These are phyloP conservation scores for Botrytis cinerea DNA, from an alignment of 2,329 filamentous ascomycete species.

Conservation along the genomic window DNA sequence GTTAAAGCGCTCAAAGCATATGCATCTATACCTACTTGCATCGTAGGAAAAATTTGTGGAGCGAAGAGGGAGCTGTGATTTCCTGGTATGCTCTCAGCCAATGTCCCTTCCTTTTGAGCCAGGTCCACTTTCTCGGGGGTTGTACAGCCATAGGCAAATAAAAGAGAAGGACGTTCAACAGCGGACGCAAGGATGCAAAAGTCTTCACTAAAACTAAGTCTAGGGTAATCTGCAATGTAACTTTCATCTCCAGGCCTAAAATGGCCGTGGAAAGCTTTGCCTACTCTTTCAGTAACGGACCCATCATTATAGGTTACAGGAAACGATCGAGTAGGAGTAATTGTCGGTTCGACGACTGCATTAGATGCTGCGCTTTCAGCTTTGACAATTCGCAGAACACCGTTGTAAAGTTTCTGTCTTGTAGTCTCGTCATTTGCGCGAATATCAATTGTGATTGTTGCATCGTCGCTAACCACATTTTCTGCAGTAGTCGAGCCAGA, in stretches of 20 bases:
- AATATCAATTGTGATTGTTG: constrained; percentile 46
- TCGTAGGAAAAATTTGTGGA: not conserved
- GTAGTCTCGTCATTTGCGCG: constrained; percentile 42
- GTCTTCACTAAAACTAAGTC: constrained; percentile 27
- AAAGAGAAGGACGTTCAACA: constrained; percentile 46
- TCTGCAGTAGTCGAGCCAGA: constrained; percentile 44
- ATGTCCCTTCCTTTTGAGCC: constrained; percentile 47
- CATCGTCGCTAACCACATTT: constrained; percentile 48
- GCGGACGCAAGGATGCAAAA: constrained; percentile 51
- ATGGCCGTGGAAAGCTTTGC: not conserved
- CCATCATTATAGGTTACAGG: constrained; percentile 28
- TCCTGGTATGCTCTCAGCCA: constrained; percentile 43
- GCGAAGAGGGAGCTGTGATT: not conserved
- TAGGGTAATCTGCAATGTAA: constrained; percentile 23
- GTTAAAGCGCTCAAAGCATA: not conserved
- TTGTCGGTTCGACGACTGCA: constrained; percentile 7
- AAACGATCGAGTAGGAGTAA: constrained; percentile 12
- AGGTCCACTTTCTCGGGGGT: constrained; percentile 54
- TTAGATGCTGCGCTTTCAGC: constrained; percentile 42
- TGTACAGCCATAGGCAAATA: constrained; percentile 51
- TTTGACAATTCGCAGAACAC: constrained; percentile 48
- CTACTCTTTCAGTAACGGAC: constrained; percentile 18
- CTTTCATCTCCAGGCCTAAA: constrained; percentile 10
- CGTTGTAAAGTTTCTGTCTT: constrained; percentile 41
- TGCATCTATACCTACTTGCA: not conserved